phyloP scores from a whole-genome alignment of 306 rosid genomes.

The Cucumis hystrix region DNA sequence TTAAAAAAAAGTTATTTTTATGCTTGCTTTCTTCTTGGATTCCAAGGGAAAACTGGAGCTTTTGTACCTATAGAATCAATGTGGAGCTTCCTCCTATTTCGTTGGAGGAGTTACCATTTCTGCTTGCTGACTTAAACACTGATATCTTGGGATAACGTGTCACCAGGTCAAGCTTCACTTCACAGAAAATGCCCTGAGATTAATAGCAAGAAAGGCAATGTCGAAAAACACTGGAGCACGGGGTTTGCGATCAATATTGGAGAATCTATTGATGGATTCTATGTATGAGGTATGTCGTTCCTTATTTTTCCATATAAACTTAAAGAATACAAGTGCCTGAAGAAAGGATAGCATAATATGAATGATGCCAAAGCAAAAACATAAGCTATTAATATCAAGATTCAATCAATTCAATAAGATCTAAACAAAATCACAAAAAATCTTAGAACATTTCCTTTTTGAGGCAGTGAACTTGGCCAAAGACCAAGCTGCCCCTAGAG shows the following conservation, averaged over 20 bases:
- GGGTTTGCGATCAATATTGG: constrained; percentile 72
- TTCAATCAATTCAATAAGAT: not conserved
- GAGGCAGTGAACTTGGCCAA: not conserved
- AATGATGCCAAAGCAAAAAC: not conserved
- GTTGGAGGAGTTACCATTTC: not conserved
- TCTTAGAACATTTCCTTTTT: not conserved
- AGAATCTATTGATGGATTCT: constrained; percentile 77
- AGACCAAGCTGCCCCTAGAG: not conserved
- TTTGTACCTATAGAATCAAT: not conserved
- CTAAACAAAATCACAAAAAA: not conserved
- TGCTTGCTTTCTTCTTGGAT: not conserved
- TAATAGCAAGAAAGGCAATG: constrained; percentile 70
- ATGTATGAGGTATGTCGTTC: constrained; percentile 74
- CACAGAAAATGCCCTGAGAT: constrained; percentile 47
- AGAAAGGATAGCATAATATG: not conserved
- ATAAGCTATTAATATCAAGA: not conserved
- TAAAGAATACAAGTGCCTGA: not conserved
- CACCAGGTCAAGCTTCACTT: constrained; percentile 75
- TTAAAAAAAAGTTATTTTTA: not conserved
- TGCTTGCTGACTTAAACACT: not conserved
- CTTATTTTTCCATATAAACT: constrained; percentile 1
- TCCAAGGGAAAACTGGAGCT: not conserved
- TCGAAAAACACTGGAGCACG: constrained; percentile 87
- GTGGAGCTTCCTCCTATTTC: not conserved
- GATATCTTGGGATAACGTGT: not conserved